Base-by-base conservation (phyloP, 805 yeast genomes). In the Maudiozyma bulderi region DNA sequence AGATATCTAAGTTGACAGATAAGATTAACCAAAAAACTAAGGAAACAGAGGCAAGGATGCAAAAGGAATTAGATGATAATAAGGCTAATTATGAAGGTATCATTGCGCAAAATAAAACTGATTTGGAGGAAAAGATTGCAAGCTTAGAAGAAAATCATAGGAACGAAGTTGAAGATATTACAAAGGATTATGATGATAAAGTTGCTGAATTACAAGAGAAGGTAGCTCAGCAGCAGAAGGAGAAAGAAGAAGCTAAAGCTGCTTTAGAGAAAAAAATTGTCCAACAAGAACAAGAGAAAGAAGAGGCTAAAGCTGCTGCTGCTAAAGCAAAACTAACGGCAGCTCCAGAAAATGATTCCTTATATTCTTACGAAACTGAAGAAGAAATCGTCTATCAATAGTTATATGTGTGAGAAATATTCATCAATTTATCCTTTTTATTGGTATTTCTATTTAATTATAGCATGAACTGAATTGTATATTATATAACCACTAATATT, bases 301-400 rank as follows among this genome's bases (percentile, higher is more conserved):
- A 73, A 3, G 47, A 47, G 15, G 29, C 40, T 11, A 43, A 37
- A 9, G 40, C 45, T 5, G 30, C 28, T 2, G 45, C 49, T 13
- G 46, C 26, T 11, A 30, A 51, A 13, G 46, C 47, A 11, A 49
- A 48, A 3, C 51, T 51, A 14, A 39, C 30, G 6, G 31, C 47
- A 6, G 47, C 43, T 26, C 15, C 50, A 7, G 47, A 49, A 30
- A 26, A 46, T 38, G 20, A 50, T 42, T 48, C 51, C 14, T 14
- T 43, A 11, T 52, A 50, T 20, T 47, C 51, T 20, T 37, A 46
- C 20, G 48, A 40, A 81, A 85, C 28, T 81, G 82, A 55, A 66
- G 75, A 40, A 87, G 89, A 1, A 86, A 80, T 38, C 72, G 29
- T 43, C 6, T 52, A 47, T 40, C 33, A 45, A 44, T 49, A 37